These are phyloP conservation scores for Melampsora americana DNA, from an alignment of 1,284 basidiomycete species.

Conservation along the genomic window DNA sequence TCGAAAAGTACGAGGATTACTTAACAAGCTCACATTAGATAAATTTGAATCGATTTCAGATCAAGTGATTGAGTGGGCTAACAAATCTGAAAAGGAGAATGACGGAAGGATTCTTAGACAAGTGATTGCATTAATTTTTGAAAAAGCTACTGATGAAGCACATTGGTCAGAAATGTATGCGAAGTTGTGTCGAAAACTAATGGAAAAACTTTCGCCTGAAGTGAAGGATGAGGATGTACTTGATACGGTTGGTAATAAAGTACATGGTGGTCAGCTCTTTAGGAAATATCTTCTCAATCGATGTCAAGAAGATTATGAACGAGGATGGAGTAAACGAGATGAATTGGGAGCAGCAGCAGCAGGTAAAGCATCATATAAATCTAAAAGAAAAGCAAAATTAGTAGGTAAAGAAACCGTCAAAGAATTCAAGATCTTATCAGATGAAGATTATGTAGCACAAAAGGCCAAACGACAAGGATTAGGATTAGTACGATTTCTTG, in stretches of 20 bases:
- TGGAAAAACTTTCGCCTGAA: slow-evolving; percentile 77
- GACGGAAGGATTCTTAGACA: slow-evolving; percentile 91
- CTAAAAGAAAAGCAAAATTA: slow-evolving; percentile 57
- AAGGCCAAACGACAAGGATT: slow-evolving; percentile 96
- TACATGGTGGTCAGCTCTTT: slow-evolving; percentile 79
- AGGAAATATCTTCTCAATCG: slow-evolving; percentile 84
- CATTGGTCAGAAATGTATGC: slow-evolving; percentile 97
- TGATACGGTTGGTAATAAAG: slow-evolving; percentile 73
- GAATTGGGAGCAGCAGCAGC: slow-evolving; percentile 60
- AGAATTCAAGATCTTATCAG: slow-evolving; percentile 66
- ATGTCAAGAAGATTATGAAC: slow-evolving; percentile 91
- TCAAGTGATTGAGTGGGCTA: slow-evolving; percentile 89
- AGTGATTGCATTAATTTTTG: slow-evolving; percentile 92
- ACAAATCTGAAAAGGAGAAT: slow-evolving; percentile 85
- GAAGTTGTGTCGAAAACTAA: slow-evolving; percentile 85
- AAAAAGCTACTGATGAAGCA: slow-evolving; percentile 94
- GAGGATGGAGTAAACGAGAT: slow-evolving; percentile 66
- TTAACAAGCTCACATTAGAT: slow-evolving; percentile 97
- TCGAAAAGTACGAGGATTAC: slow-evolving; percentile 84
- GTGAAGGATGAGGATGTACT: slow-evolving; percentile 82
- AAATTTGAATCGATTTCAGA: slow-evolving; percentile 92
- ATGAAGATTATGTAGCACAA: slow-evolving; percentile 93
- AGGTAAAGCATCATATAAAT: slow-evolving; percentile 58
- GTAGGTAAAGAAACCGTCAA: slow-evolving; percentile 52
- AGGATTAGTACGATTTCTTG: slow-evolving; percentile 94